Evolutionary conservation across 208 protist genomes (phyloP).

Genomic region (Leishmania lainsoni): DNA sequence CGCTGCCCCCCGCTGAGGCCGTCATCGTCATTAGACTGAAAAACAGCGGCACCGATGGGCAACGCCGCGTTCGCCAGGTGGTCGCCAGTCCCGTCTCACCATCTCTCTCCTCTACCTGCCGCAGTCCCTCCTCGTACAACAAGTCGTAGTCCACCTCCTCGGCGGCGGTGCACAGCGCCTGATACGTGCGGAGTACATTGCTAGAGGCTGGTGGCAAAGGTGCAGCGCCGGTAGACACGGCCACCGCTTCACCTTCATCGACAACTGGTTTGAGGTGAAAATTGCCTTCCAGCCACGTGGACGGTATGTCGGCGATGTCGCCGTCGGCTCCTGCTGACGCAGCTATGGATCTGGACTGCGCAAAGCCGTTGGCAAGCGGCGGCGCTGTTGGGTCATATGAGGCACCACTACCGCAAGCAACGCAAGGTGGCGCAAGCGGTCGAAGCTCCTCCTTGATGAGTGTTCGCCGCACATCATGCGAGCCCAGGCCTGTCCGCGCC

Average conservation of each 20-base stretch:
- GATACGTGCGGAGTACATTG: constrained; percentile 6
- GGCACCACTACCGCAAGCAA: not conserved
- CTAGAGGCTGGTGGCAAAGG: not conserved
- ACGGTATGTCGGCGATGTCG: constrained; percentile 7
- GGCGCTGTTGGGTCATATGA: not conserved
- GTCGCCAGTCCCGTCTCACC: constrained; percentile 27
- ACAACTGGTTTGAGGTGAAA: constrained; percentile 7
- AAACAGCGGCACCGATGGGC: not conserved
- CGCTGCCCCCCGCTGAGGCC: not conserved
- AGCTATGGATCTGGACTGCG: not conserved
- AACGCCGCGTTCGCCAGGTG: constrained; percentile 18
- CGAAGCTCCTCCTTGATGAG: constrained; percentile 45
- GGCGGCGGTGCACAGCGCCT: constrained; percentile 21
- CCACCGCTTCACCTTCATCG: not conserved
- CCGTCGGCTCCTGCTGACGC: not conserved
- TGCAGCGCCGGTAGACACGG: not conserved
- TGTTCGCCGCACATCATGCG: constrained; percentile 40
- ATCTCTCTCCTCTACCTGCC: constrained; percentile 26
- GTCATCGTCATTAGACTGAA: not conserved
- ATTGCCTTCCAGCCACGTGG: constrained; percentile 26
- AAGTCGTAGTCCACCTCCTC: constrained; percentile 33
- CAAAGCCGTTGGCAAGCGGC: not conserved
- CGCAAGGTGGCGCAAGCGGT: constrained; percentile 3
- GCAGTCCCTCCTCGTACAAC: constrained; percentile 24
- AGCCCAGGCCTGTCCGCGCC: constrained; percentile 36